Conservation (phyloP, 2,329 filamentous ascomycete species). For the Aureobasidium melanogenum region DNA sequence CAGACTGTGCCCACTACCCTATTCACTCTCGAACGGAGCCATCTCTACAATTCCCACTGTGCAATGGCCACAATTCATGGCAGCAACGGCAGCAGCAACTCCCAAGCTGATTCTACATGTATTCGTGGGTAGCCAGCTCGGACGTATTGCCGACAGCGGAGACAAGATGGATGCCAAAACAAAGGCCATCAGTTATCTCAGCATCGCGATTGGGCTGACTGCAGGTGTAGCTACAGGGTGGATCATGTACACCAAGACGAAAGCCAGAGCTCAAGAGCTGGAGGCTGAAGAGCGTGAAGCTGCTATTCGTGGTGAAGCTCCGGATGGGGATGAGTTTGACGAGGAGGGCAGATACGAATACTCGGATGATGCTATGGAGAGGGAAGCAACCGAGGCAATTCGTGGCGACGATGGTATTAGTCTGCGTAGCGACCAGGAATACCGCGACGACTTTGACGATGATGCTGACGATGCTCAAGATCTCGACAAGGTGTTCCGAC, state of each 20-base stretch:
- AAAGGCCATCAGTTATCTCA: slow-evolving; percentile 74
- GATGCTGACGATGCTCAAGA: slow-evolving; percentile 35
- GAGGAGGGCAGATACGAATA: slow-evolving; percentile 32
- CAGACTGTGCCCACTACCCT: slow-evolving; percentile 83
- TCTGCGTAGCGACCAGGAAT: slow-evolving; percentile 42
- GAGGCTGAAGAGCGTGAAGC: slow-evolving; percentile 37
- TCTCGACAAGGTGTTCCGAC: slow-evolving; percentile 34
- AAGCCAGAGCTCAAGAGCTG: slow-evolving; percentile 39
- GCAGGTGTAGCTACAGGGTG: slow-evolving; percentile 70
- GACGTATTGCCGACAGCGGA: slow-evolving; percentile 70
- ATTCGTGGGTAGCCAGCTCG: slow-evolving; percentile 81
- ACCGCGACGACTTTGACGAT: slow-evolving; percentile 28
- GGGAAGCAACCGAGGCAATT: slow-evolving; percentile 30
- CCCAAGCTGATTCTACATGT: slow-evolving; percentile 88
- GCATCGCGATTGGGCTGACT: slow-evolving; percentile 62
- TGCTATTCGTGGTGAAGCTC: slow-evolving; percentile 18
- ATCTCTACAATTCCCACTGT: slow-evolving; percentile 90
- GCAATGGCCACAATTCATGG: slow-evolving; percentile 61
- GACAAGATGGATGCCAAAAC: slow-evolving; percentile 73
- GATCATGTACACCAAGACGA: slow-evolving; percentile 66
- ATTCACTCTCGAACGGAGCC: slow-evolving; percentile 87
- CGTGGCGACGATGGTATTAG: slow-evolving; percentile 44
- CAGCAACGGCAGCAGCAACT: slow-evolving; percentile 71
- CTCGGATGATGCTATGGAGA: slow-evolving; percentile 36
- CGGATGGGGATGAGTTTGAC: slow-evolving; percentile 17